phyloP scores from a whole-genome alignment of 805 yeast genomes.

The Danielozyma ontarioensis region DNA sequence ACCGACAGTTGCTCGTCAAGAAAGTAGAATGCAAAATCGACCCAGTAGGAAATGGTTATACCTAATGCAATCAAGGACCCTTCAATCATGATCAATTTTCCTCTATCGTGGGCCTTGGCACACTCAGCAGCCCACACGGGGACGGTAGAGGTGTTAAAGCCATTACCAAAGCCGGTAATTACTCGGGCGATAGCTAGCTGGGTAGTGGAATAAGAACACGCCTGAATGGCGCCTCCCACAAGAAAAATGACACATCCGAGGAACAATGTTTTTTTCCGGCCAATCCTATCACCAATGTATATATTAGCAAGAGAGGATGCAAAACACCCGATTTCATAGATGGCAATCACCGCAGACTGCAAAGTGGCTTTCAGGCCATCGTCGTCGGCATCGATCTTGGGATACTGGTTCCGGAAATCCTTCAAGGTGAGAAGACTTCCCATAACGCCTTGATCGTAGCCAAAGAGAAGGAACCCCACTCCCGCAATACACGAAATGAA shows the following conservation, averaged over 20 bases:
- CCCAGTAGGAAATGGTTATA: slow-evolving; percentile 46
- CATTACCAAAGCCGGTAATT: slow-evolving; percentile 83
- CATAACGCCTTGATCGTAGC: slow-evolving; percentile 71
- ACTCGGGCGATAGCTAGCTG: slow-evolving; percentile 68
- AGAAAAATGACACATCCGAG: slow-evolving; percentile 76
- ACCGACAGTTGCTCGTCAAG: slow-evolving; percentile 45
- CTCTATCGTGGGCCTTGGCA: slow-evolving; percentile 81
- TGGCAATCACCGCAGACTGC: slow-evolving; percentile 86
- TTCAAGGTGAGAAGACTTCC: slow-evolving; percentile 75
- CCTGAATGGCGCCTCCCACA: slow-evolving; percentile 72
- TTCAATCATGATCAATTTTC: slow-evolving; percentile 74
- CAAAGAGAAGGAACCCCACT: slow-evolving; percentile 34
- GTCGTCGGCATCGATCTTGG: slow-evolving; percentile 22
- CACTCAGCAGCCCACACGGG: slow-evolving; percentile 88
- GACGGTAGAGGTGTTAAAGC: slow-evolving; percentile 74
- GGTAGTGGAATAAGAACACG: slow-evolving; percentile 49
- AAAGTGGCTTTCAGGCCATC: slow-evolving; percentile 43
- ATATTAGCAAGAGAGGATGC: slow-evolving; percentile 77
- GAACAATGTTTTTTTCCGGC: slow-evolving; percentile 73
- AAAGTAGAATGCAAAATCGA: slow-evolving; percentile 70
- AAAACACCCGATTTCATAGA: slow-evolving; percentile 84
- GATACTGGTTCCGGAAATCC: slow-evolving; percentile 68
- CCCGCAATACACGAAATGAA: too few species aligned
- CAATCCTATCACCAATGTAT: slow-evolving; percentile 68
- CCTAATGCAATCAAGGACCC: slow-evolving; percentile 40